Evolutionary conservation across 129 eudicot genomes (phyloP).

Genomic region (Oenanthe sinensis): DNA sequence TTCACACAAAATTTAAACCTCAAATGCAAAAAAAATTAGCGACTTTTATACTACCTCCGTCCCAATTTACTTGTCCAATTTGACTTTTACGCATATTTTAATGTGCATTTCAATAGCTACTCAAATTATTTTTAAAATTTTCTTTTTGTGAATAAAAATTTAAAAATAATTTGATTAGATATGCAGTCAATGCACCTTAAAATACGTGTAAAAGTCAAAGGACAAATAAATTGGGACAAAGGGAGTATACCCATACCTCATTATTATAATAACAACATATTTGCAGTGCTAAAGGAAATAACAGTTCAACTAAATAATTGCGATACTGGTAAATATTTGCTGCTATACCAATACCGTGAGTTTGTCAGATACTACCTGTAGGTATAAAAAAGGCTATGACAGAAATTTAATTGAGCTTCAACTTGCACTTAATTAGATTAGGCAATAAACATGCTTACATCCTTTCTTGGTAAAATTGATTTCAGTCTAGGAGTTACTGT

Average conservation of each 20-base stretch:
- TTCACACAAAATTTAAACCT: not conserved
- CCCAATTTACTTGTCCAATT: no score
- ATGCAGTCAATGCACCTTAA: no score
- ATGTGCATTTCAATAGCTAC: no score
- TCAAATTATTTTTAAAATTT: no score
- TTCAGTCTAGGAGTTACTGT: conserved; percentile 55
- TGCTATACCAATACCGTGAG: not conserved
- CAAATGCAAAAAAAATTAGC: not conserved
- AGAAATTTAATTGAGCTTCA: not conserved
- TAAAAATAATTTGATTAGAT: no score
- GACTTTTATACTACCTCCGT: not conserved
- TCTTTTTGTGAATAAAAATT: no score
- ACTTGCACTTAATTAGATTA: conserved; percentile 6
- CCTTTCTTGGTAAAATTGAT: conserved; percentile 38
- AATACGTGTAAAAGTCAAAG: no score
- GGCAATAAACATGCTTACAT: conserved; percentile 39
- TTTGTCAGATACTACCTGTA: not conserved
- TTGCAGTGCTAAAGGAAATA: not conserved
- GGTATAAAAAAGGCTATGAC: not conserved
- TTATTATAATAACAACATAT: not conserved
- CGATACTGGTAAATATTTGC: not conserved
- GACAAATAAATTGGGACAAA: no score
- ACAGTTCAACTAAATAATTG: not conserved
- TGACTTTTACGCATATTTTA: no score
- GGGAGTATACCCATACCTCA: not conserved